Percentiles rank a stretch among this genome's conserved stretches.
phyloP scores from a whole-genome alignment of 2,329 filamentous ascomycete genomes.

The Amesomyces nigricolor region DNA sequence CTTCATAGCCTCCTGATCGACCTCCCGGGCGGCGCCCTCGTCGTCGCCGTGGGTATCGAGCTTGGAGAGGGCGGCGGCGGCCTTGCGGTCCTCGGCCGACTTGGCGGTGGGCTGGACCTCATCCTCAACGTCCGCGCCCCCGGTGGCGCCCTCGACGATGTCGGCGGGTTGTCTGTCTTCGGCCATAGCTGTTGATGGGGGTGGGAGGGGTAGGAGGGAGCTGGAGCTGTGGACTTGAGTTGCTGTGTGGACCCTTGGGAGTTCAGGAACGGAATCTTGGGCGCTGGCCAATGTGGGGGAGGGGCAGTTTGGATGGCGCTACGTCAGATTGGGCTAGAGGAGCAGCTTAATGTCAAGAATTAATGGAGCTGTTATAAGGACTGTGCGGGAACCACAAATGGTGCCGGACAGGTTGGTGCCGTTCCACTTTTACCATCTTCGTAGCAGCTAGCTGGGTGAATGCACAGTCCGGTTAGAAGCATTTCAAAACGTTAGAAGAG shows the following conservation, averaged over 20 bases:
- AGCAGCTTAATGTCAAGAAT: background rate
- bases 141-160: constrained; percentile 55
- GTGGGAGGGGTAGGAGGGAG: background rate
- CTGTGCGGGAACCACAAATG: background rate
- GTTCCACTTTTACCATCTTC: too few species aligned
- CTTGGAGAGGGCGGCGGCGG: constrained; percentile 64
- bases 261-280: constrained; percentile 12
- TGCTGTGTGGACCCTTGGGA: constrained; percentile 4
- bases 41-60: constrained; percentile 55
- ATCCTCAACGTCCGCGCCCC: constrained; percentile 51
- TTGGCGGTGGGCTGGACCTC: constrained; percentile 49
- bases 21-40: constrained; percentile 45
- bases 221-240: background rate
- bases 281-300: constrained; percentile 12
- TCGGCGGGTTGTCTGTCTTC: constrained; percentile 53
- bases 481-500: background rate
- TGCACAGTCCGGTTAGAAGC: background rate
- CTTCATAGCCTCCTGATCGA: constrained; percentile 64
- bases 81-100: constrained; percentile 71
- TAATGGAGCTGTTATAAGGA: background rate
- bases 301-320: constrained; percentile 4
- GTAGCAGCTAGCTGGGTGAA: background rate
- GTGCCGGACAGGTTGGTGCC: background rate
- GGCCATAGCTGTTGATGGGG: constrained; percentile 45
- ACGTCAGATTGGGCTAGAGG: background rate